These are phyloP conservation scores for Austroboletus eburneus DNA, from an alignment of 768 basidiomycete species.

Conservation along the genomic window DNA sequence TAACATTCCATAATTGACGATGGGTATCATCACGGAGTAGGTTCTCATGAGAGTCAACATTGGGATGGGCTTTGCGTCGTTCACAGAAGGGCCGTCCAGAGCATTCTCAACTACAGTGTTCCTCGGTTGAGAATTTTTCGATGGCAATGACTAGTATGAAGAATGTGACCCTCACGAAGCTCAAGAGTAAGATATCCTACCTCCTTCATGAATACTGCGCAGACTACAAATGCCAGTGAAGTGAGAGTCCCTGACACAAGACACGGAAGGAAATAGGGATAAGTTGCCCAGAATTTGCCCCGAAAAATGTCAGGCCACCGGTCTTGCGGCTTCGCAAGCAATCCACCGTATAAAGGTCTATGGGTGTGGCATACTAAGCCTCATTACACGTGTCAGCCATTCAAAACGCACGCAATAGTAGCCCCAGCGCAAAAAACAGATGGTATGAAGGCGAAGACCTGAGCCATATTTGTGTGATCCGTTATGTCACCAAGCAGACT, in stretches of 20 bases:
- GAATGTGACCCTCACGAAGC: background rate
- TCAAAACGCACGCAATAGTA: conserved; percentile 27
- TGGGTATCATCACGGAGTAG: conserved; percentile 36
- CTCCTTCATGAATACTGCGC: conserved; percentile 28
- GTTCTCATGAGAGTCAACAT: conserved; percentile 31
- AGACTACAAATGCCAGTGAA: conserved; percentile 12
- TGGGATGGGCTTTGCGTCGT: conserved; percentile 11
- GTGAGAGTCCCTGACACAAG: conserved; percentile 17
- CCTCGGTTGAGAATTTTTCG: conserved; percentile 10
- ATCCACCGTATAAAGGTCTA: conserved; percentile 58
- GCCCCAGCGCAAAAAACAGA: conserved; percentile 27
- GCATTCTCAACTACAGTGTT: background rate
- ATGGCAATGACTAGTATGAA: conserved; percentile 23
- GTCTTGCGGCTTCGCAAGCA: conserved; percentile 51
- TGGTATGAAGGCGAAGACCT: conserved; percentile 31
- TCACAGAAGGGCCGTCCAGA: background rate
- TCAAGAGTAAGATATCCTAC: conserved; percentile 13
- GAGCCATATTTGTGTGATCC: conserved; percentile 34
- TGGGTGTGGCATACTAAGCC: too few relatives aligned
- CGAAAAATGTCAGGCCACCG: conserved; percentile 48
- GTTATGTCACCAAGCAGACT: conserved; percentile 65
- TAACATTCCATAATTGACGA: conserved; percentile 40
- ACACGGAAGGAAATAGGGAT: conserved; percentile 38
- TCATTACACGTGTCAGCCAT: too few relatives aligned
- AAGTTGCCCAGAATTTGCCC: conserved; percentile 33